These are phyloP conservation scores for Bertia moriformis DNA, from an alignment of 2,329 filamentous ascomycete genomes.

Conservation along the genomic window DNA sequence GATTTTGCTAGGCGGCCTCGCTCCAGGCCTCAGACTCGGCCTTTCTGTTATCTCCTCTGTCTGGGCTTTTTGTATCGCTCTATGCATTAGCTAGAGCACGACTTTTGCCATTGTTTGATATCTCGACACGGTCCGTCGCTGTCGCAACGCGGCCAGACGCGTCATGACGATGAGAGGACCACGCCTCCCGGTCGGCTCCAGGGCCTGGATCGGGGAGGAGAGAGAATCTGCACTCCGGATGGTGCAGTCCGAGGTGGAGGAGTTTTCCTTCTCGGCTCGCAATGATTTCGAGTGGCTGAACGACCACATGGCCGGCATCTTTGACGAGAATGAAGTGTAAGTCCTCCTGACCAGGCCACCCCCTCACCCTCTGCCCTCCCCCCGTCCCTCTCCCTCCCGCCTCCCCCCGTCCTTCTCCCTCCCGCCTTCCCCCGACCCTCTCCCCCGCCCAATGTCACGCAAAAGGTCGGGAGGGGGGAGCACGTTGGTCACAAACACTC, in stretches of 20 bases:
- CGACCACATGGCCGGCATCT: constrained; percentile 93
- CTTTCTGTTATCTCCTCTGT: no score
- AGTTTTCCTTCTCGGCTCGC: constrained; percentile 79
- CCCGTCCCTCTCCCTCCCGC: no score
- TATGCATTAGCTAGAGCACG: constrained; percentile 1
- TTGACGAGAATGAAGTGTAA: constrained; percentile 74
- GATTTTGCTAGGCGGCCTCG: no score
- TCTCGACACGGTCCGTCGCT: constrained; percentile 3
- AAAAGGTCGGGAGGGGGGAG: constrained; percentile 1
- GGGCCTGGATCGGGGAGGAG: constrained; percentile 75
- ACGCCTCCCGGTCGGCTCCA: constrained; percentile 62
- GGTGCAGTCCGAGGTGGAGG: constrained; percentile 70
- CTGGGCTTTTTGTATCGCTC: constrained; percentile 14
- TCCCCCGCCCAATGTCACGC: constrained; percentile 1
- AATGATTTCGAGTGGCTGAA: constrained; percentile 98
- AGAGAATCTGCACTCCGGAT: constrained; percentile 64
- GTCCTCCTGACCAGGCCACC: constrained; percentile 16
- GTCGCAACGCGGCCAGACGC: no score
- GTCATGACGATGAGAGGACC: constrained; percentile 15
- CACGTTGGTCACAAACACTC: no score
- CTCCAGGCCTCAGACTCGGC: no score
- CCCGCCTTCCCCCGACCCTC: constrained; percentile 10
- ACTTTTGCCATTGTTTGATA: constrained; percentile 1
- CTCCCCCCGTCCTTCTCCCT: no score
- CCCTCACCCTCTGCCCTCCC: constrained; percentile 4